A percentile compares a stretch with the other conserved stretches of the same genome.
Conservation (phyloP, 495 filamentous ascomycete species). For the Aspergillus kassunensis region DNA sequence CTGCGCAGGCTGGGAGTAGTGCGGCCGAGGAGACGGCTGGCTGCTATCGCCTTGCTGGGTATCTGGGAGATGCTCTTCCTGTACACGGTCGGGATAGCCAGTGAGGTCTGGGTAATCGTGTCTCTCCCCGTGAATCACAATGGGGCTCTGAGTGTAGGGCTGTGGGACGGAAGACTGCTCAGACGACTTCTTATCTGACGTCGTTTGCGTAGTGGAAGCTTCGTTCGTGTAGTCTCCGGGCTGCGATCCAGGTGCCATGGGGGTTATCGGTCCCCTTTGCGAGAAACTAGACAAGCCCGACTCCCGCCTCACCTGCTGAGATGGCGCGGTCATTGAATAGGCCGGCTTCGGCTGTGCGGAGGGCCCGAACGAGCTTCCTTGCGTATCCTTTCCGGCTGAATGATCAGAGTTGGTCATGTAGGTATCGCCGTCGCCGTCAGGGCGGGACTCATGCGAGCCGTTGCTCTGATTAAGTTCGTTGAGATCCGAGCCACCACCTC, state of each 20-base stretch:
- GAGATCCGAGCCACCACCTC: slow-evolving; percentile 45
- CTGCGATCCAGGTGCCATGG: slow-evolving; percentile 71
- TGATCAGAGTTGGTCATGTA: slow-evolving; percentile 49
- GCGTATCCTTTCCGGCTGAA: slow-evolving; percentile 37
- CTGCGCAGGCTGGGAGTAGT: slow-evolving; percentile 16
- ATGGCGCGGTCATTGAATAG: slow-evolving; percentile 48
- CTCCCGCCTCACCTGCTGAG: slow-evolving; percentile 48
- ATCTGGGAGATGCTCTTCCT: slow-evolving; percentile 45
- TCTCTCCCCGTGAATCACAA: slow-evolving; percentile 30
- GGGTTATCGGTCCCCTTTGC: slow-evolving; percentile 69
- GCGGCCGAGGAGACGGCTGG: slow-evolving; percentile 31
- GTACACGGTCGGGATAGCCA: slow-evolving; percentile 38
- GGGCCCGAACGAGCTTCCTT: slow-evolving; percentile 48
- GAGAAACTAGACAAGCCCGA: slow-evolving; percentile 51
- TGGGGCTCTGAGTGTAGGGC: slow-evolving; percentile 57
- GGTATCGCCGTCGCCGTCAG: slow-evolving; percentile 58
- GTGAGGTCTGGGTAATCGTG: slow-evolving; percentile 37
- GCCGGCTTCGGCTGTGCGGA: slow-evolving; percentile 49
- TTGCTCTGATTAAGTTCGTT: slow-evolving; percentile 53
- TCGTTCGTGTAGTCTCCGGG: slow-evolving; percentile 74
- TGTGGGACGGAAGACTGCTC: slow-evolving; percentile 42
- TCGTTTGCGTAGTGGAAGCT: slow-evolving; percentile 78
- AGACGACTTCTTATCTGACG: slow-evolving; percentile 68
- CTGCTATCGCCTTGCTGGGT: slow-evolving; percentile 43
- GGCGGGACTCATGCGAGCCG: slow-evolving; percentile 51